These are phyloP conservation scores for Backusella mclennaniae DNA, from an alignment of 192 early-diverging fungal species.

Conservation along the genomic window DNA sequence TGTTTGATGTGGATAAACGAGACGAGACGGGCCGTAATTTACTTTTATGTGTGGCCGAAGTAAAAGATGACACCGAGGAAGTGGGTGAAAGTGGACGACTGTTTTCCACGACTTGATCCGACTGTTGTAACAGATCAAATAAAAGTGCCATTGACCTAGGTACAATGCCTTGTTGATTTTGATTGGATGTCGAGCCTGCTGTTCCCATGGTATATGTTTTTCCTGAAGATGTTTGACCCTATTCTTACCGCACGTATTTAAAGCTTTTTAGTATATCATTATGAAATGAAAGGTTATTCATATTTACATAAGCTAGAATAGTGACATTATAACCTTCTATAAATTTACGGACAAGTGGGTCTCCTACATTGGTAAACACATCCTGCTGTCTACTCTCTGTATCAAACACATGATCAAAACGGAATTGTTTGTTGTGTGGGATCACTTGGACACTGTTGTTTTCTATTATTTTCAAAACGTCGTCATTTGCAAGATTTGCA, in stretches of 20 bases:
- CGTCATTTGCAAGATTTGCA: constrained; percentile 25
- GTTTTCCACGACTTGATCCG: constrained; percentile 83
- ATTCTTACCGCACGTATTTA: background rate
- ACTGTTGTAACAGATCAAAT: constrained; percentile 55
- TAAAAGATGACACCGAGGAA: constrained; percentile 76
- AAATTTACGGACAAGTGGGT: constrained; percentile 28
- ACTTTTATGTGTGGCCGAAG: constrained; percentile 53
- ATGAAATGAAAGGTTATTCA: constrained; percentile 9
- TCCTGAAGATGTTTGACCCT: constrained; percentile 84
- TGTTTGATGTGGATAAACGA: background rate
- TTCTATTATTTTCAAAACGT: constrained; percentile 26
- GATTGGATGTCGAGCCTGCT: constrained; percentile 28
- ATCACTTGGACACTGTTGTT: constrained; percentile 18
- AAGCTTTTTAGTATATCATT: background rate
- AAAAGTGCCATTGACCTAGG: constrained; percentile 66
- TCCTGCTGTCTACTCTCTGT: constrained; percentile 27
- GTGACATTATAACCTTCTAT: constrained; percentile 89
- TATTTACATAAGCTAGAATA: constrained; percentile 80
- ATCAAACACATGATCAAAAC: constrained; percentile 33
- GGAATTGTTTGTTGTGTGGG: constrained; percentile 28
- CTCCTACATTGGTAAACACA: constrained; percentile 25
- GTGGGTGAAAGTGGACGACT: constrained; percentile 88
- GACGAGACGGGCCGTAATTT: constrained; percentile 15
- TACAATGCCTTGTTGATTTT: constrained; percentile 53
- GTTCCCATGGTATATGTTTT: constrained; percentile 98